Percentiles rank a stretch among this genome's conserved stretches.
phyloP scores from a whole-genome alignment of 345 rosid genomes.

The Gossypioides kirkii region DNA sequence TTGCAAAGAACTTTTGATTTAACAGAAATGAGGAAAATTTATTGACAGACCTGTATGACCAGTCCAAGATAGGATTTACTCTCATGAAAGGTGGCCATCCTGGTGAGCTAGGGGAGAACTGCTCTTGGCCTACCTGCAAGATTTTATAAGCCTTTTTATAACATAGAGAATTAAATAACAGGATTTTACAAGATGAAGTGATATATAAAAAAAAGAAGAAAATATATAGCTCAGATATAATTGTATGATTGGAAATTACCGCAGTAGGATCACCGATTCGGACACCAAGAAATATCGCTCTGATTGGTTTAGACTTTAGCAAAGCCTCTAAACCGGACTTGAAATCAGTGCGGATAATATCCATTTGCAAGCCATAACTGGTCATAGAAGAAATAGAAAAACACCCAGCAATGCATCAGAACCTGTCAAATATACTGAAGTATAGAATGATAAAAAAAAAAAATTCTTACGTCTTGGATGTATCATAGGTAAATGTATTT shows the following conservation, averaged over 20 bases:
- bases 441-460: background rate
- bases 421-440: background rate
- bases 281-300: constrained; percentile 97
- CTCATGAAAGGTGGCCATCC: constrained; percentile 99
- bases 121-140: constrained; percentile 92
- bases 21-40: background rate
- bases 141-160: background rate
- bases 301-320: constrained; percentile 67
- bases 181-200: background rate
- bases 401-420: constrained; percentile 18
- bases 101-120: constrained; percentile 95
- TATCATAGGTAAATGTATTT: constrained; percentile 80
- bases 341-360: constrained; percentile 79
- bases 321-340: constrained; percentile 92
- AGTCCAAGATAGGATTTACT: constrained; percentile 98
- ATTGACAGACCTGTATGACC: constrained; percentile 81
- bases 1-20: constrained; percentile 6
- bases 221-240: background rate
- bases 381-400: constrained; percentile 17
- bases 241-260: constrained; percentile 39
- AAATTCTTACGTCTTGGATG: constrained; percentile 57
- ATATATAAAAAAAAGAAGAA: background rate
- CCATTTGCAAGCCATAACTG: constrained; percentile 80
- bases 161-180: constrained; percentile 4
- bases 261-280: constrained; percentile 99